phyloP scores from a whole-genome alignment of 768 basidiomycete genomes.

The Pholiota molesta region DNA sequence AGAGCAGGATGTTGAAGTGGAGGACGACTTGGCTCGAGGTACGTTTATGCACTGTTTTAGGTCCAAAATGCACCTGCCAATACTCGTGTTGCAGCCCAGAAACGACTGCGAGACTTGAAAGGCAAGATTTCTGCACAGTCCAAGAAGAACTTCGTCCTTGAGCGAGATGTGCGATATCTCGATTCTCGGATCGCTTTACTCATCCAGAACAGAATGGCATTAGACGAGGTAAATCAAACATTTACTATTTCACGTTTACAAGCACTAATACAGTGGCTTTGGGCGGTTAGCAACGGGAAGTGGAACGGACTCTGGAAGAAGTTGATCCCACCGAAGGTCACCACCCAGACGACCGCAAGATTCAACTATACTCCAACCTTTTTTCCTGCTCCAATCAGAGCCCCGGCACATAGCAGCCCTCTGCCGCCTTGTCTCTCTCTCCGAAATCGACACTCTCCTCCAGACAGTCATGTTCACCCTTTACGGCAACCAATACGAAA shows the following conservation, averaged over 20 bases:
- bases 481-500: constrained; percentile 99
- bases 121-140: constrained; percentile 96
- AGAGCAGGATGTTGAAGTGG: constrained; percentile 97
- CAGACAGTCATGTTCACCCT: constrained; percentile 99
- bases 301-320: constrained; percentile 94
- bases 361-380: constrained; percentile 98
- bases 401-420: constrained; percentile 96
- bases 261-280: constrained; percentile 10
- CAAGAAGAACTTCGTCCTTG: constrained; percentile 99
- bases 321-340: constrained; percentile 91
- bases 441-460: constrained; percentile 97
- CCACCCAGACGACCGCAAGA: constrained; percentile 91
- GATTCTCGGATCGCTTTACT: constrained; percentile 96
- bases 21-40: constrained; percentile 96
- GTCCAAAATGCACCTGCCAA: not conserved
- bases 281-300: constrained; percentile 80
- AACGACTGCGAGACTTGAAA: constrained; percentile 94
- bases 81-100: constrained; percentile 69
- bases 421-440: constrained; percentile 92
- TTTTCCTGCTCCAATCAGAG: constrained; percentile 98
- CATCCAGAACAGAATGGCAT: constrained; percentile 98
- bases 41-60: constrained; percentile 29
- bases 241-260: constrained; percentile 11
- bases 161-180: constrained; percentile 97
- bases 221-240: constrained; percentile 77